Conservation (phyloP, 225 moss, liverwort and hornwort genomes). For the Climacium dendroides region DNA sequence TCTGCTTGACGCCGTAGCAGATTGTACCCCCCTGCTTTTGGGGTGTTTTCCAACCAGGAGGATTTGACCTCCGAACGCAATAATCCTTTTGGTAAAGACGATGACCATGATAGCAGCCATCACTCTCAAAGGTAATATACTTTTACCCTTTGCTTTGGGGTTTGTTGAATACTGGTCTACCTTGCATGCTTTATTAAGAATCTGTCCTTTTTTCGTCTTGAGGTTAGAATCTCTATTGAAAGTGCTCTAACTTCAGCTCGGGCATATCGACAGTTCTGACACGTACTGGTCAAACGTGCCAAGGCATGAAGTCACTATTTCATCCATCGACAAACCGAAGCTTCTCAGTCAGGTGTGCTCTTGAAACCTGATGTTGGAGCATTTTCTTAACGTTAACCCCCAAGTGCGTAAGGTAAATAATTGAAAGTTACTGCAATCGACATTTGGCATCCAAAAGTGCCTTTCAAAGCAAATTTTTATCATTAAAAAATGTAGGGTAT, state of each 20-base stretch:
- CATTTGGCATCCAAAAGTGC: background rate
- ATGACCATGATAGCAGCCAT: slow-evolving; percentile 30
- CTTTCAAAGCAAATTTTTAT: background rate
- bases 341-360: slow-evolving; percentile 84
- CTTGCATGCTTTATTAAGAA: background rate
- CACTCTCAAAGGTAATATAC: slow-evolving; percentile 19
- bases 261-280: slow-evolving; percentile 24
- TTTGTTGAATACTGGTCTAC: background rate
- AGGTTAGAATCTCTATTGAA: background rate
- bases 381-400: background rate
- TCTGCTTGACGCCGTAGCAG: background rate
- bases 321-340: slow-evolving; percentile 94
- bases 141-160: background rate
- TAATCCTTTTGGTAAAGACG: slow-evolving; percentile 9
- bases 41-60: slow-evolving; percentile 45
- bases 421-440: background rate
- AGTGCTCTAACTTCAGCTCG: background rate
- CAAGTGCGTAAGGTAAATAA: background rate
- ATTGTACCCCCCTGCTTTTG: slow-evolving; percentile 30
- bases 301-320: slow-evolving; percentile 93
- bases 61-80: slow-evolving; percentile 38
- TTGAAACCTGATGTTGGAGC: background rate
- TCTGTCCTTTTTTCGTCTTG: background rate
- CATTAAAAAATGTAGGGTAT: background rate
- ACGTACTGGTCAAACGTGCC: slow-evolving; percentile 54